phyloP scores from a whole-genome alignment of 495 filamentous ascomycete genomes.

The Margaritispora aquatica region DNA sequence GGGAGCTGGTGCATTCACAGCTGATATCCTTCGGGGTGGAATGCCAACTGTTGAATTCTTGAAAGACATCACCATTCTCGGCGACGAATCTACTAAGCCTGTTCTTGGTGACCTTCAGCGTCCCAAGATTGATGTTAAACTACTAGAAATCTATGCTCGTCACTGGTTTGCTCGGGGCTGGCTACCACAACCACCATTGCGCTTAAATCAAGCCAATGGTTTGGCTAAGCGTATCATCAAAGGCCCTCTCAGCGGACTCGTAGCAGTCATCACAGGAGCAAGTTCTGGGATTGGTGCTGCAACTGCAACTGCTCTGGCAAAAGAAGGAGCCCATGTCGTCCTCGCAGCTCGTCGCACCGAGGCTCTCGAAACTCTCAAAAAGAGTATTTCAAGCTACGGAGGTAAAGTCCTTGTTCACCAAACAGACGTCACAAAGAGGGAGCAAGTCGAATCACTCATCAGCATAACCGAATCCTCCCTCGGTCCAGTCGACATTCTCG shows the following conservation, averaged over 20 bases:
- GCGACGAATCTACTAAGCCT: constrained; percentile 50
- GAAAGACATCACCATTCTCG: constrained; percentile 50
- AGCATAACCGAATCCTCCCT: constrained; percentile 44
- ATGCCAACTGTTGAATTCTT: constrained; percentile 58
- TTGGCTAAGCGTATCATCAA: constrained; percentile 29
- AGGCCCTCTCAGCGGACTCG: constrained; percentile 46
- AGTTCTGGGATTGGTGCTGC: constrained; percentile 51
- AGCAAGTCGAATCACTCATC: constrained; percentile 50
- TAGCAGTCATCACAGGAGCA: constrained; percentile 48
- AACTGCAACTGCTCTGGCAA: constrained; percentile 34
- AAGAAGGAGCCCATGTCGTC: constrained; percentile 53
- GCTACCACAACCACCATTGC: constrained; percentile 48
- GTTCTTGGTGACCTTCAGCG: constrained; percentile 49
- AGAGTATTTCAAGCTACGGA: constrained; percentile 38
- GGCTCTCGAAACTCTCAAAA: constrained; percentile 50
- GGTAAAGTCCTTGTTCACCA: constrained; percentile 50
- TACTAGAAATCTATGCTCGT: constrained; percentile 60
- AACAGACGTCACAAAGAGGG: constrained; percentile 55
- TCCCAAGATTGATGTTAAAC: constrained; percentile 50
- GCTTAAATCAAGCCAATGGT: constrained; percentile 29
- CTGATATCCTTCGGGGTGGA: constrained; percentile 33
- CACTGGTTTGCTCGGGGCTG: constrained; percentile 67
- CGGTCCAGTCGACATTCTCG: constrained; percentile 58
- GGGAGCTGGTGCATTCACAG: constrained; percentile 53
- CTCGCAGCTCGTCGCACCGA: constrained; percentile 57